Evolutionary conservation across 2,329 filamentous ascomycete genomes (phyloP), one percentile per base, ranked within the genome.

Genomic region (Neonectria hederae): DNA sequence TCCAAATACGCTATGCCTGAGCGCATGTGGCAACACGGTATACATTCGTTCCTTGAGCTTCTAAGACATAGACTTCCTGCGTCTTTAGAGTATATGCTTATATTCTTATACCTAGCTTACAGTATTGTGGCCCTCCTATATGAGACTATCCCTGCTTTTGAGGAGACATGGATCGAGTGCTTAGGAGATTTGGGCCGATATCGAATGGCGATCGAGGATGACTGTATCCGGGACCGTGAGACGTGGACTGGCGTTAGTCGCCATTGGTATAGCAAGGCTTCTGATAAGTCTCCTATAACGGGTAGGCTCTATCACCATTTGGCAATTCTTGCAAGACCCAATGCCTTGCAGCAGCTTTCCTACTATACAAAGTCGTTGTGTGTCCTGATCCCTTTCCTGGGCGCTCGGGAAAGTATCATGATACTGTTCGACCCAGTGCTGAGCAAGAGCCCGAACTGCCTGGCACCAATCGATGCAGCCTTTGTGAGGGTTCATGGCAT

Each of bases 161-260:
- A 92, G 56, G 92, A 96, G 62, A 97, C 92, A 0, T 98, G 95
- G 95, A 92, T 97, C 9, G 95, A 97, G 69, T 97, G 94, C 57
- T 81, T 98, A 0, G 95, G 95, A 0, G 94, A 98, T 74, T 79
- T 97, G 0, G 91, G 90, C 0, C 84, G 94, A 24, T 97, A 97
- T 48, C 77, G 85, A 1, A 97, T 97, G 93, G 93, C 94, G 0
- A 94, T 97, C 49, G 94, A 97, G 76, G 92, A 97, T 43, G 88
- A 91, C 28, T 90, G 96, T 66, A 83, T 92, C 19, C 80, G 86
- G 2, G 91, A 95, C 59, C 83, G 92, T 1, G 92, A 97, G 54
- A 87, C 89, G 0, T 98, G 95, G 95, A 92, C 91, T 0, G 85
- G 86, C 0, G 92, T 97, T 0, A 91, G 92, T 0, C 83, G 90